These are phyloP conservation scores for Phaffia australis DNA, from an alignment of 768 basidiomycete species.

Conservation along the genomic window DNA sequence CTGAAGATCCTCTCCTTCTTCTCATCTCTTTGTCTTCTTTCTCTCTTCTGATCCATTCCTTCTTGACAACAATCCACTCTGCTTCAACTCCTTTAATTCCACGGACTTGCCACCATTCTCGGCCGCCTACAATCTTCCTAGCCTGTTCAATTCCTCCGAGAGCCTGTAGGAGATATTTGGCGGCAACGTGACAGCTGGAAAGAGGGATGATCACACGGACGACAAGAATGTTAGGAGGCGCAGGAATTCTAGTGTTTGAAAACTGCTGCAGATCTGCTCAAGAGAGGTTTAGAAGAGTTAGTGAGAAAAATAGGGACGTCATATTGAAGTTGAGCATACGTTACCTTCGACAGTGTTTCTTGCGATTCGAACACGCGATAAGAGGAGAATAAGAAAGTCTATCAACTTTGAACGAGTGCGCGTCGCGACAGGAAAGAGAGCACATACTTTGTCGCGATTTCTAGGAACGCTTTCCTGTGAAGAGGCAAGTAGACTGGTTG, in stretches of 20 bases:
- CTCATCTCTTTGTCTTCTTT: conserved; percentile 21
- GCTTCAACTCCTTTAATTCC: conserved; percentile 69
- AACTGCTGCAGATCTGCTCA: conserved; percentile 25
- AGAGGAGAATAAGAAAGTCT: neutral
- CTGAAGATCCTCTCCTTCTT: conserved; percentile 26
- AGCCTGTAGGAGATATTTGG: conserved; percentile 57
- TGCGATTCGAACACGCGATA: neutral
- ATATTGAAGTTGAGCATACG: conserved; percentile 32
- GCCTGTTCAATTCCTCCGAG: conserved; percentile 68
- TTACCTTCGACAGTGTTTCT: conserved; percentile 14
- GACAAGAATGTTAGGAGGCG: conserved; percentile 72
- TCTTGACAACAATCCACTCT: conserved; percentile 78
- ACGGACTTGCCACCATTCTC: conserved; percentile 97
- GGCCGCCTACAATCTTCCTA: conserved; percentile 66
- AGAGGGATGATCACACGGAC: conserved; percentile 58
- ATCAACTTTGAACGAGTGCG: neutral
- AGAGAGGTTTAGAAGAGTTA: neutral
- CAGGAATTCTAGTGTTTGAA: conserved; percentile 63
- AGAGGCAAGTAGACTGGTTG: too few relatives aligned
- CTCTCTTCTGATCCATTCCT: conserved; percentile 48
- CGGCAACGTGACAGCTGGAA: conserved; percentile 63
- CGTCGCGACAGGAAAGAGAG: conserved; percentile 39
- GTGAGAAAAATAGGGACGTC: neutral
- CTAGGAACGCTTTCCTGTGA: conserved; percentile 53
- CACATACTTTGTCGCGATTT: conserved; percentile 47